Evolutionary conservation across 441 rosid genomes (phyloP).

Genomic region (Euphorbia corollata): DNA sequence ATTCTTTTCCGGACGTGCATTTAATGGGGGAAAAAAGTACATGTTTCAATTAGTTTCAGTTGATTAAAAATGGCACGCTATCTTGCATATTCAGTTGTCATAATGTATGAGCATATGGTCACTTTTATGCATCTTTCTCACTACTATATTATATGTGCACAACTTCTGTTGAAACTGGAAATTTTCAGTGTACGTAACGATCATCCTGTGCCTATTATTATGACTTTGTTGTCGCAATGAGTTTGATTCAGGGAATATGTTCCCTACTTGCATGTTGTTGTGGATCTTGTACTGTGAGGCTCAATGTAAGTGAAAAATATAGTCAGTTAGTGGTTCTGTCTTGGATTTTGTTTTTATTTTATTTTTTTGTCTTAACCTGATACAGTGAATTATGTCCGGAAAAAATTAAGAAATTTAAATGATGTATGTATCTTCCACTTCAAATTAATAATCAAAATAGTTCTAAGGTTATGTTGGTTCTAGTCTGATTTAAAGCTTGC

Average conservation of each 20-base stretch:
- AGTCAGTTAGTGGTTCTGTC: conserved; percentile 25
- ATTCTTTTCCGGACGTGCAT: background rate
- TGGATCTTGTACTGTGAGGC: conserved; percentile 27
- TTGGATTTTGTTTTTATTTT: conserved; percentile 2
- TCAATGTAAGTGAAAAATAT: conserved; percentile 38
- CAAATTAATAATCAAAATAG: background rate
- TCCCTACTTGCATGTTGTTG: background rate
- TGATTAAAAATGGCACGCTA: background rate
- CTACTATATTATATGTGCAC: background rate
- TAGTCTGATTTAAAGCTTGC: background rate
- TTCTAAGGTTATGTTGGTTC: background rate
- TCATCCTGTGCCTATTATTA: background rate
- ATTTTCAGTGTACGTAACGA: background rate
- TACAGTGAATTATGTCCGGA: background rate
- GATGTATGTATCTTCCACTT: background rate
- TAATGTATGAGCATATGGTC: background rate
- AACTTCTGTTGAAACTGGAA: background rate
- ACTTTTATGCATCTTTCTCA: background rate
- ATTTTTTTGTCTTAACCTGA: conserved; percentile 9
- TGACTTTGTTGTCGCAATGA: background rate
- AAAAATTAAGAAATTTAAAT: too few species aligned
- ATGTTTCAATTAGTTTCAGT: background rate
- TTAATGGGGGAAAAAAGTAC: background rate
- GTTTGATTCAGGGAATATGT: background rate
- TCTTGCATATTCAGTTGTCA: background rate